Evolutionary conservation across 177 flowering plant genomes (phyloP), one percentile per base, ranked within the genome.

Genomic region (Vitis hybrid): DNA sequence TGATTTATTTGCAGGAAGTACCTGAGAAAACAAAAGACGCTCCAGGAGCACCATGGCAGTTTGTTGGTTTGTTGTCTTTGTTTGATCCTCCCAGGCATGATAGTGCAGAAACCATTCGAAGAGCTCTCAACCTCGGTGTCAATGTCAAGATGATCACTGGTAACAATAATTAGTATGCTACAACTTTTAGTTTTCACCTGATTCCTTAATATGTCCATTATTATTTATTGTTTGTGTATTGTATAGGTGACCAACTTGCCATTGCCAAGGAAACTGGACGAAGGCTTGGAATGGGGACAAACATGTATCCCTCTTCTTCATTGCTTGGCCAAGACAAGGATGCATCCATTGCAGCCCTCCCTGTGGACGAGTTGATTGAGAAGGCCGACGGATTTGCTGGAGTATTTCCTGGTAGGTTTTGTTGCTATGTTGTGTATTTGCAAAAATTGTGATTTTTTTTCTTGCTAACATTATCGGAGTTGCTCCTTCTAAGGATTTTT

Each of bases 351-450:
- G 93, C 93, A 12, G 53, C 91, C 18, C 89, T 93, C 61, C 98
- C 96, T 20, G 88, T 95, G 6, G 99, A 95, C 67, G 99, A 94
- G 76, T 77, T 94, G 79, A 94, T 92, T 68, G 98, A 92, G 83
- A 94, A 86, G 82, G 97, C 97, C 11, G 98, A 94, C 78, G 98
- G 98, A 26, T 94, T 92, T 86, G 97, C 98, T 14, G 98, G 98
- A 67, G 99, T 95, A 5, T 95, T 93, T 68, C 99, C 98, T 60
- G 98, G 97, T 91, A 54, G 13, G 68, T 49, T 53, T 10, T 31
- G 9, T 18, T 6, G 19, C 16, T 6, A 48, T 34, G 48, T 55
- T 26, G 1, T 56, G 20, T 45, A 34, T 15, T n/a, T 12, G 54
- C 55, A 64, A 51, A 50, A 13, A 10, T 5, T 39, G 45, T 39